Percentiles rank a stretch among this genome's conserved stretches.
Evolutionary conservation across 2,329 filamentous ascomycete genomes (phyloP).

Genomic region (Celoporthe dispersa): DNA sequence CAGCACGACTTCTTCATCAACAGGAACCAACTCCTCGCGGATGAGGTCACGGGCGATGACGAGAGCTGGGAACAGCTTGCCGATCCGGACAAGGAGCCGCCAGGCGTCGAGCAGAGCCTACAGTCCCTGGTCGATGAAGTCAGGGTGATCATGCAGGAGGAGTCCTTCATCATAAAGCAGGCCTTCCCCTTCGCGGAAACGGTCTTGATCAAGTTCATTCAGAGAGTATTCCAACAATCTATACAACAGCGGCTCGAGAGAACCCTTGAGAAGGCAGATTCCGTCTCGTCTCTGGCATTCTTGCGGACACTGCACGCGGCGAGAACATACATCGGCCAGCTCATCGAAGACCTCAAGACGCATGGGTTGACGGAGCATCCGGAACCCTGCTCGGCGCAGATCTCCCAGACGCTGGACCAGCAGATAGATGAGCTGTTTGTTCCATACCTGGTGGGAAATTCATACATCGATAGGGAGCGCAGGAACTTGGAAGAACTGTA

Average conservation of each 20-base stretch:
- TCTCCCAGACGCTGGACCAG: slow-evolving; percentile 74
- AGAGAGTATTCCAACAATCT: slow-evolving; percentile 96
- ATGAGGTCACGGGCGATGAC: slow-evolving; percentile 77
- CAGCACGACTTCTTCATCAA: slow-evolving; percentile 99
- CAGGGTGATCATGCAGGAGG: slow-evolving; percentile 92
- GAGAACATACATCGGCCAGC: slow-evolving; percentile 80
- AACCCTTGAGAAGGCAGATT: slow-evolving; percentile 92
- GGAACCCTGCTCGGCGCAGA: slow-evolving; percentile 85
- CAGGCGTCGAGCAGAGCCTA: slow-evolving; percentile 87
- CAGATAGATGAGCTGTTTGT: slow-evolving; percentile 79
- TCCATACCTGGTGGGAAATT: slow-evolving; percentile 70
- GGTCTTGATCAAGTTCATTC: slow-evolving; percentile 89
- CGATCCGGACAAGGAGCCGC: slow-evolving; percentile 90
- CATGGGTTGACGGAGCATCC: slow-evolving; percentile 96
- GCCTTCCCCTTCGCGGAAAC: slow-evolving; percentile 97
- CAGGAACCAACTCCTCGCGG: slow-evolving; percentile 85
- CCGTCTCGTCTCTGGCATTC: slow-evolving; percentile 90
- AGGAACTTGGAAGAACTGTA: slow-evolving; percentile 79
- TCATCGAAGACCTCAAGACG: slow-evolving; percentile 91
- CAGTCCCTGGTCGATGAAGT: slow-evolving; percentile 95
- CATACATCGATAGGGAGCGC: slow-evolving; percentile 72
- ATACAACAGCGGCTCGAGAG: slow-evolving; percentile 95
- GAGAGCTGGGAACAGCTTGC: slow-evolving; percentile 90
- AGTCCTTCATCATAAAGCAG: slow-evolving; percentile 94
- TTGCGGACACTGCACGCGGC: slow-evolving; percentile 89